Percentiles rank a stretch among this genome's conserved stretches.
These are phyloP conservation scores for Lentinula lateritia DNA, from an alignment of 768 basidiomycete species.

Conservation along the genomic window DNA sequence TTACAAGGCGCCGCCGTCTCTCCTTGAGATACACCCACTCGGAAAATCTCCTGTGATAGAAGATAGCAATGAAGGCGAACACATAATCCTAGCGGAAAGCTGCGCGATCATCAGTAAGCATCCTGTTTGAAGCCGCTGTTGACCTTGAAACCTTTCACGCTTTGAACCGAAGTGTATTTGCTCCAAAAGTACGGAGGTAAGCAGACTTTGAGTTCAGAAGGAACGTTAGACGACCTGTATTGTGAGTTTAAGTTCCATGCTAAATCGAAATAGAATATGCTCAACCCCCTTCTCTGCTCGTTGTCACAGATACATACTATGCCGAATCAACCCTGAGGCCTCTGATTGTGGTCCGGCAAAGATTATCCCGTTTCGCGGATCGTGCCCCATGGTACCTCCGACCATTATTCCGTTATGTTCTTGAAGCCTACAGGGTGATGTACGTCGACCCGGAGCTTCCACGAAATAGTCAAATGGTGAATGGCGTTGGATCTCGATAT, in stretches of 20 bases:
- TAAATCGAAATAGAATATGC: neutral
- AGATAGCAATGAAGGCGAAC: slow-evolving; percentile 38
- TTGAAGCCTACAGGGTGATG: neutral
- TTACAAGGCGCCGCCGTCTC: slow-evolving; percentile 29
- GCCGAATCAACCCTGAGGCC: slow-evolving; percentile 39
- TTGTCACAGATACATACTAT: slow-evolving; percentile 29
- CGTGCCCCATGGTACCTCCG: slow-evolving; percentile 3
- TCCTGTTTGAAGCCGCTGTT: neutral
- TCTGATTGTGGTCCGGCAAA: slow-evolving; percentile 16
- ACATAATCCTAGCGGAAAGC: slow-evolving; percentile 31
- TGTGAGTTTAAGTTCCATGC: slow-evolving; percentile 17
- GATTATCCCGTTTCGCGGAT: neutral
- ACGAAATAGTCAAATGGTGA: neutral
- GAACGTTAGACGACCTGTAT: slow-evolving; percentile 29
- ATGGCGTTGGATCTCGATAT: neutral
- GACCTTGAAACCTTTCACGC: slow-evolving; percentile 4
- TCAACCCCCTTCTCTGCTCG: neutral
- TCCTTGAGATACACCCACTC: slow-evolving; percentile 33
- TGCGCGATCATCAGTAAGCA: slow-evolving; percentile 37
- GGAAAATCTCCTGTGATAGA: slow-evolving; percentile 27
- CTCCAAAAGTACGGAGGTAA: slow-evolving; percentile 33
- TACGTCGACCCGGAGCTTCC: slow-evolving; percentile 4
- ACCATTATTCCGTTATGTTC: neutral
- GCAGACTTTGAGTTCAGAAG: slow-evolving; percentile 17
- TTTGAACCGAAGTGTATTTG: slow-evolving; percentile 30